These are phyloP conservation scores for Circinella umbellata DNA, from an alignment of 371 early-diverging fungal genomes.

Conservation along the genomic window DNA sequence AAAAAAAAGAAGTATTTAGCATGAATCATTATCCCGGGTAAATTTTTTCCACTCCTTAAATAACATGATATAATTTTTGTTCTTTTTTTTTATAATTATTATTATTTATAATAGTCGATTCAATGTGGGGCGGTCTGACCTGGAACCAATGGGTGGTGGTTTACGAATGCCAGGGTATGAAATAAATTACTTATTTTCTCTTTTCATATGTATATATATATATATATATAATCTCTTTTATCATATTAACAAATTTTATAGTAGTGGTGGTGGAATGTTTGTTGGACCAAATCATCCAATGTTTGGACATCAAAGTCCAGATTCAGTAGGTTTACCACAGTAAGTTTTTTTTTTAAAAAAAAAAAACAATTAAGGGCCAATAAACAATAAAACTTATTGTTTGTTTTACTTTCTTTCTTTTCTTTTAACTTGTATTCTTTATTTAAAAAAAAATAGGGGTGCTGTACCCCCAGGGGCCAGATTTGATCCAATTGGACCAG, in stretches of 20 bases:
- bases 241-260: slow-evolving; percentile 2
- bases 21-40: neutral
- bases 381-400: slow-evolving; percentile 28
- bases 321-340: slow-evolving; percentile 36
- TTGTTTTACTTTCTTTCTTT: slow-evolving; percentile 21
- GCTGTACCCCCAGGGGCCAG: slow-evolving; percentile 94
- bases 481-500: slow-evolving; percentile 92
- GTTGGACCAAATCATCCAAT: slow-evolving; percentile 93
- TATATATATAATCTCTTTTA: neutral
- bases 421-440: slow-evolving; percentile 17
- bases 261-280: slow-evolving; percentile 79
- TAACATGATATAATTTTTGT: neutral
- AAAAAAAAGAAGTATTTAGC: no score
- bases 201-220: neutral
- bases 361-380: slow-evolving; percentile 37
- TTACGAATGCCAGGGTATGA: slow-evolving; percentile 55
- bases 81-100: no score
- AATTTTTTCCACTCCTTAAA: neutral
- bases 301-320: slow-evolving; percentile 63
- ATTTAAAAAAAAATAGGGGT: slow-evolving; percentile 43
- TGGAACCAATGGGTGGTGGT: slow-evolving; percentile 55
- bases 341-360: no score
- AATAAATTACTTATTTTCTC: neutral
- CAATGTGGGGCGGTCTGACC: slow-evolving; percentile 66
- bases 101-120: slow-evolving; percentile 43